These are phyloP conservation scores for Calocera cornea DNA, from an alignment of 768 basidiomycete species.

Conservation along the genomic window DNA sequence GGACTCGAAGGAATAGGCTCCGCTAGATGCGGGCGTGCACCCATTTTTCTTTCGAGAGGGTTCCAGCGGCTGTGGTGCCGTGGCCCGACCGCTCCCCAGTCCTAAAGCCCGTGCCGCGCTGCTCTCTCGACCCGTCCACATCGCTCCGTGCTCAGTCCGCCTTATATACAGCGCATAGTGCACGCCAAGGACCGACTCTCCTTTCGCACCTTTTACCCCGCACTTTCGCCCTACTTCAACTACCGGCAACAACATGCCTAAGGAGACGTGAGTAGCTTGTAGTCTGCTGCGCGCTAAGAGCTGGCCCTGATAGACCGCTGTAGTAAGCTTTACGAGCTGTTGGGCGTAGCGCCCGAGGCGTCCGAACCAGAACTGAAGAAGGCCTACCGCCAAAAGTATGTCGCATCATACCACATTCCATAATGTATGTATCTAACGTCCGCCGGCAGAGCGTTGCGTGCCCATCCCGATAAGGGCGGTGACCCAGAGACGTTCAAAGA, in stretches of 20 bases:
- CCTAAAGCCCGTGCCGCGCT: not conserved
- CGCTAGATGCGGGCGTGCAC: not conserved
- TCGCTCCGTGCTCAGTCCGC: not conserved
- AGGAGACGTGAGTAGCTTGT: constrained; percentile 14
- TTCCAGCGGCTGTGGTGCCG: constrained; percentile 2
- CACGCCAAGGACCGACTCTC: not conserved
- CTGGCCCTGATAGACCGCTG: not conserved
- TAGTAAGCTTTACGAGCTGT: constrained; percentile 86
- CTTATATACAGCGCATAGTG: not conserved
- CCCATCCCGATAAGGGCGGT: constrained; percentile 90
- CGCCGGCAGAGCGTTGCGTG: constrained; percentile 50
- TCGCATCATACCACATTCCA: not conserved
- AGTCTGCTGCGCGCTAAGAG: not conserved
- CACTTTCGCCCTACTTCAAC: not conserved
- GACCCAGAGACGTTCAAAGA: constrained; percentile 97
- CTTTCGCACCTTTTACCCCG: not conserved
- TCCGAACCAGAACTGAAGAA: constrained; percentile 83
- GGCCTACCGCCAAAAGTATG: constrained; percentile 85
- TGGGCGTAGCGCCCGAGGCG: constrained; percentile 68
- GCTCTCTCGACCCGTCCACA: not conserved
- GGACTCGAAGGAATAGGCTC: constrained; percentile 3
- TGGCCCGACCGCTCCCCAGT: no score
- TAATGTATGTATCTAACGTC: constrained; percentile 8
- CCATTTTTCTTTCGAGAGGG: constrained; percentile 6
- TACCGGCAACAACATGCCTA: constrained; percentile 10